A percentile compares a stretch with the other conserved stretches of the same genome.
Evolutionary conservation across 305 asterid species (phyloP).

Genomic region (Solanum hybrid): DNA sequence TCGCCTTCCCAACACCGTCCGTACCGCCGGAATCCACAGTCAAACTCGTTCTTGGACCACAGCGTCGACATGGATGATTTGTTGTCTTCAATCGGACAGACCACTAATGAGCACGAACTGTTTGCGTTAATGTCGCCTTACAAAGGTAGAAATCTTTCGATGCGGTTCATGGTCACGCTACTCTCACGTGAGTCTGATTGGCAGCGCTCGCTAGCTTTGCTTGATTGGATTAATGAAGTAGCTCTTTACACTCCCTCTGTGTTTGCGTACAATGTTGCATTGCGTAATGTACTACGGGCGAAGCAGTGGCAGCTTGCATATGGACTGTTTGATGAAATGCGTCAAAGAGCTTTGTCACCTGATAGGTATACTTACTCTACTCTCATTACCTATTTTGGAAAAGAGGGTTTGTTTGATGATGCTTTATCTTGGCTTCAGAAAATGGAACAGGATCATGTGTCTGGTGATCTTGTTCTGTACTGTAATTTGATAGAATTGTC

Average conservation of each 20-base stretch:
- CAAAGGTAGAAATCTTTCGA: slow-evolving; percentile 47
- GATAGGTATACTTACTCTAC: slow-evolving; percentile 88
- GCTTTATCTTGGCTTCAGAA: slow-evolving; percentile 89
- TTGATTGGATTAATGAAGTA: slow-evolving; percentile 80
- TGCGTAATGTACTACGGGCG: slow-evolving; percentile 66
- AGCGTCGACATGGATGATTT: slow-evolving; percentile 67
- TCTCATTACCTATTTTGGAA: slow-evolving; percentile 71
- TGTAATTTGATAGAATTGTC: slow-evolving; percentile 85
- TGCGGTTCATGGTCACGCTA: slow-evolving; percentile 65
- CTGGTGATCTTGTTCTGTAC: slow-evolving; percentile 75
- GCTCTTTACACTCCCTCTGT: slow-evolving; percentile 74
- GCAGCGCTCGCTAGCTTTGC: slow-evolving; percentile 78
- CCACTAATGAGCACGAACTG: slow-evolving; percentile 58
- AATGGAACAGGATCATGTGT: slow-evolving; percentile 72
- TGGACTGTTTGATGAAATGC: slow-evolving; percentile 94
- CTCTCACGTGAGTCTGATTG: slow-evolving; percentile 76
- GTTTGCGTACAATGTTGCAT: slow-evolving; percentile 78
- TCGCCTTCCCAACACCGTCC: slow-evolving; percentile 6
- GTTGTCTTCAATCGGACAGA: slow-evolving; percentile 38
- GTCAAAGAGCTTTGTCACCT: slow-evolving; percentile 53
- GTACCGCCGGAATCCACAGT: slow-evolving; percentile 25
- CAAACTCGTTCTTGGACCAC: slow-evolving; percentile 39
- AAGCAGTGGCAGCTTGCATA: slow-evolving; percentile 65
- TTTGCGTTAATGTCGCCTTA: slow-evolving; percentile 60
- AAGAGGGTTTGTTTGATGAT: slow-evolving; percentile 75